Evolutionary conservation across 495 filamentous ascomycete species (phyloP).

Genomic region (Apodospora peruviana): DNA sequence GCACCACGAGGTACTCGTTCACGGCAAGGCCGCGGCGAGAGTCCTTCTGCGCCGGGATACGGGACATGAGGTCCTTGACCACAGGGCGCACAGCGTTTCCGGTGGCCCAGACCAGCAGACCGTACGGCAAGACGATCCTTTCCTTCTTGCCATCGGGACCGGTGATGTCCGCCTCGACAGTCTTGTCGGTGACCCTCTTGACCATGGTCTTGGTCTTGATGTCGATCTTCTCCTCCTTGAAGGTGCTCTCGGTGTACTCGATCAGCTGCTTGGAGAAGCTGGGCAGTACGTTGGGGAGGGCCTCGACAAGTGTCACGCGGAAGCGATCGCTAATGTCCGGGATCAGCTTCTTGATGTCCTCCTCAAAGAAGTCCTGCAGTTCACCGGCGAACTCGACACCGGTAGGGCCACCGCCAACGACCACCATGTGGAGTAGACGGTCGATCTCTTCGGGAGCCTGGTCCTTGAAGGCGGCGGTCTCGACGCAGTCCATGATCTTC

Average conservation of each 20-base stretch:
- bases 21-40: constrained; percentile 91
- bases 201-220: constrained; percentile 99
- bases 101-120: constrained; percentile 96
- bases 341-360: constrained; percentile 96
- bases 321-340: constrained; percentile 92
- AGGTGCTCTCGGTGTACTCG: constrained; percentile 97
- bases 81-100: constrained; percentile 89
- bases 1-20: constrained; percentile 97
- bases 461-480: constrained; percentile 97
- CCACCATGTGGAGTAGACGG: constrained; percentile 97
- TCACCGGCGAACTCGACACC: constrained; percentile 98
- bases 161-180: constrained; percentile 84
- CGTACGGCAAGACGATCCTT: constrained; percentile 79
- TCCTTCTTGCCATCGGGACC: constrained; percentile 83
- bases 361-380: constrained; percentile 96
- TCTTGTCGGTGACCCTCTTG: constrained; percentile 92
- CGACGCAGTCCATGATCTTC: constrained; percentile 98
- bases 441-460: constrained; percentile 85
- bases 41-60: constrained; percentile 91
- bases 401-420: constrained; percentile 95
- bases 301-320: constrained; percentile 95
- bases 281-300: constrained; percentile 94
- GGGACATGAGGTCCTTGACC: constrained; percentile 82
- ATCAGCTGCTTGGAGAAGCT: constrained; percentile 99
- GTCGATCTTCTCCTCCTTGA: constrained; percentile 96